Conservation (phyloP, 2,329 filamentous ascomycete species). For the Scedosporium apiospermum region DNA sequence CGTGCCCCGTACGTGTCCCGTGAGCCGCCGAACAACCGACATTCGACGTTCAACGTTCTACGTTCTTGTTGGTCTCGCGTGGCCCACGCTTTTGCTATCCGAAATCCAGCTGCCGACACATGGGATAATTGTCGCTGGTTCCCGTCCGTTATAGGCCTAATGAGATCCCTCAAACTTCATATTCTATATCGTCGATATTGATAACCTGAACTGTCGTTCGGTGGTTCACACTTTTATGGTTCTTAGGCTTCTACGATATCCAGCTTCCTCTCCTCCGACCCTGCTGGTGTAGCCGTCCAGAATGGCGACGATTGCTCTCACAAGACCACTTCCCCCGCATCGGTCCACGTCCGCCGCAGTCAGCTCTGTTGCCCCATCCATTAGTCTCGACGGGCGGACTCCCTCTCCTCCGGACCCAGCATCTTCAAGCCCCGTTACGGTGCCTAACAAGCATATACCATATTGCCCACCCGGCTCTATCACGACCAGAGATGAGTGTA, state of each 20-base stretch:
- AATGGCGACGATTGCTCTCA: constrained; percentile 48
- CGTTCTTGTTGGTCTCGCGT: neutral
- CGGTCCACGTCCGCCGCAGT: constrained; percentile 28
- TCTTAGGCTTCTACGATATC: neutral
- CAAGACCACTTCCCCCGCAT: constrained; percentile 36
- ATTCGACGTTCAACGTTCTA: neutral
- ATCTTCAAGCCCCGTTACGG: constrained; percentile 25
- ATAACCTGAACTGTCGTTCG: neutral
- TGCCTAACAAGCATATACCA: constrained; percentile 89
- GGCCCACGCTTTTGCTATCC: neutral
- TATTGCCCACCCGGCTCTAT: constrained; percentile 73
- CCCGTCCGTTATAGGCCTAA: neutral
- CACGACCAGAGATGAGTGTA: constrained; percentile 30
- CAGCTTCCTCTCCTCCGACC: neutral
- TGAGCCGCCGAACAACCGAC: neutral
- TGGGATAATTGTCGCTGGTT: neutral
- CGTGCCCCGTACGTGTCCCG: neutral
- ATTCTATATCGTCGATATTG: neutral
- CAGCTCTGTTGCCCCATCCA: neutral
- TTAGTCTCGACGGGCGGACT: constrained; percentile 8
- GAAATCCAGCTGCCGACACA: neutral
- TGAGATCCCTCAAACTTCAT: neutral
- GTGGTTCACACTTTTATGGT: neutral
- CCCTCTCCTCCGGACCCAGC: constrained; percentile 10
- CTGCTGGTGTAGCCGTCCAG: neutral